These are phyloP conservation scores for Penicillium sclerotiorum DNA, from an alignment of 2,329 filamentous ascomycete genomes.

Conservation along the genomic window DNA sequence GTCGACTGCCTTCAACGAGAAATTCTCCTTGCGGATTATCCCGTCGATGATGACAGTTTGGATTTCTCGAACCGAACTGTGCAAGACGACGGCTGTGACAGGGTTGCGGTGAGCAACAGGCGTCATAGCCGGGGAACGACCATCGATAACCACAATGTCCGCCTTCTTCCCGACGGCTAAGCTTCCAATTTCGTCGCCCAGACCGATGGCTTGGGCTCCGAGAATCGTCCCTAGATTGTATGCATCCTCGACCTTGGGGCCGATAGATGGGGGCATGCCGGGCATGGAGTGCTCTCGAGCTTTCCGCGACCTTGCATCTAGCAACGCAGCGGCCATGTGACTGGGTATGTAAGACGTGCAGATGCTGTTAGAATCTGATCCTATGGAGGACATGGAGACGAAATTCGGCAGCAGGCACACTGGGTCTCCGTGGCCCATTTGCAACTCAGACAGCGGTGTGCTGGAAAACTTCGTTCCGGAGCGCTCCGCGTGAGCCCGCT, in stretches of 20 bases:
- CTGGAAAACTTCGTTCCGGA: conserved; percentile 25
- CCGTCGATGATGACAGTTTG: conserved; percentile 35
- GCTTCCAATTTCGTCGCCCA: conserved; percentile 30
- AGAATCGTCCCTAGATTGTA: conserved; percentile 34
- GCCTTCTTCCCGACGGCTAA: conserved; percentile 32
- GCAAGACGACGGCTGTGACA: conserved; percentile 33
- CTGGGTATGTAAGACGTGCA: conserved; percentile 30
- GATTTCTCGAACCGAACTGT: conserved; percentile 29
- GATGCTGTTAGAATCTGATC: conserved; percentile 37
- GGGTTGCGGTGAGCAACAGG: conserved; percentile 31
- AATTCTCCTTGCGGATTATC: conserved; percentile 18
- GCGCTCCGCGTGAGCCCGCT: conserved; percentile 22
- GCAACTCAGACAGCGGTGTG: conserved; percentile 34
- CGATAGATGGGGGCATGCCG: conserved; percentile 13
- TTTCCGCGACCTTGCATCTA: conserved; percentile 23
- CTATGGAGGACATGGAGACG: conserved; percentile 25
- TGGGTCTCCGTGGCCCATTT: conserved; percentile 34
- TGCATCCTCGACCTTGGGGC: conserved; percentile 26
- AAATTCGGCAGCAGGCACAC: conserved; percentile 27
- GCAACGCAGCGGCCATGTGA: conserved; percentile 31
- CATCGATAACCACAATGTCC: conserved; percentile 35
- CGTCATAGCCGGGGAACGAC: conserved; percentile 26
- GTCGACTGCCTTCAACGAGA: no score
- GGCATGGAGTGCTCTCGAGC: conserved; percentile 14
- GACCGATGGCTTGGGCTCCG: conserved; percentile 30